Evolutionary conservation across 2,329 filamentous ascomycete species (phyloP).

Genomic region (Leptographium flavum): DNA sequence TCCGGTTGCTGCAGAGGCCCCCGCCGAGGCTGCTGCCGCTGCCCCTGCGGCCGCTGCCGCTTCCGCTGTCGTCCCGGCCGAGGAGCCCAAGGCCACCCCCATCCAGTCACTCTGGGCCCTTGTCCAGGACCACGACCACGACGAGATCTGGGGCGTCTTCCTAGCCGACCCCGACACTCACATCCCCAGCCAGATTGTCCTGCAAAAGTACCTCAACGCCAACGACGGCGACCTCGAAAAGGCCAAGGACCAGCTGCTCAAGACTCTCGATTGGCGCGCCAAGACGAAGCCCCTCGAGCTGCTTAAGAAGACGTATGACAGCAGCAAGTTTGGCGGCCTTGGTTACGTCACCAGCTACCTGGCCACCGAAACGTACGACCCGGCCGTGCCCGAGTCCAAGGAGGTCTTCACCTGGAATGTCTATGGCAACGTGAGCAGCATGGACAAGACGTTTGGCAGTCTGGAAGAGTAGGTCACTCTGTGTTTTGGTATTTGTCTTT

Average conservation of each 20-base stretch:
- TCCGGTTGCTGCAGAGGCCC: constrained; percentile 2
- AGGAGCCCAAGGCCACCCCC: constrained; percentile 1
- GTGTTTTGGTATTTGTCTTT: background rate
- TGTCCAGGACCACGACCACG: constrained; percentile 29
- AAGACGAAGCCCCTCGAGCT: constrained; percentile 56
- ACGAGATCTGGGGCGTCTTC: constrained; percentile 77
- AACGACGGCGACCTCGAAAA: constrained; percentile 63
- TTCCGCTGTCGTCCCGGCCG: background rate
- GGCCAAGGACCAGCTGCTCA: constrained; percentile 63
- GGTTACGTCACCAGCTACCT: constrained; percentile 69
- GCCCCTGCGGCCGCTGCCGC: background rate
- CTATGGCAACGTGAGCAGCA: constrained; percentile 75
- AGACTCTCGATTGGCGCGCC: constrained; percentile 74
- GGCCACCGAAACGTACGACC: constrained; percentile 27
- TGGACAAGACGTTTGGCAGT: constrained; percentile 68
- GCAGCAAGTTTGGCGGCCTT: constrained; percentile 58
- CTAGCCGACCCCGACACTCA: constrained; percentile 40
- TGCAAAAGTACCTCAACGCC: constrained; percentile 89
- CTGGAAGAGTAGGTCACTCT: constrained; percentile 52
- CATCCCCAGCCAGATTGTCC: constrained; percentile 65
- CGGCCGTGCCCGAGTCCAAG: constrained; percentile 24
- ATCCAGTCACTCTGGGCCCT: constrained; percentile 15
- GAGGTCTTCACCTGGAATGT: constrained; percentile 83
- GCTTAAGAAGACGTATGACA: constrained; percentile 48
- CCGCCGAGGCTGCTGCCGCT: background rate